A percentile compares a stretch with the other conserved stretches of the same genome.
phyloP scores from a whole-genome alignment of 75 land plant species.

The Selaginella tamariscina region DNA sequence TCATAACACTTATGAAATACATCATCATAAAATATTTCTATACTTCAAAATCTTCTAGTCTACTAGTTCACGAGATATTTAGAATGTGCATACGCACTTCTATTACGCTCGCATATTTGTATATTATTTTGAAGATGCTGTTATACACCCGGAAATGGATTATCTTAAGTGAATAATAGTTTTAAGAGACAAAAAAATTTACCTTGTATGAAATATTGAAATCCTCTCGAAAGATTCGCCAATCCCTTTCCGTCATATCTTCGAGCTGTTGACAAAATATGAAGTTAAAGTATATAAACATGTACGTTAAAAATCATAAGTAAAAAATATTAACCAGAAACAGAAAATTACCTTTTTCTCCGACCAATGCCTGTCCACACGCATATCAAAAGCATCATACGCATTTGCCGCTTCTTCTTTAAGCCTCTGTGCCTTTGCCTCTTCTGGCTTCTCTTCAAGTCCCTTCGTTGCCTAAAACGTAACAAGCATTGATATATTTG shows the following conservation, averaged over 20 bases:
- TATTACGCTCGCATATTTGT: too few species aligned
- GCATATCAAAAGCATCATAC: conserved; percentile 95
- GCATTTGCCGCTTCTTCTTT: conserved; percentile 76
- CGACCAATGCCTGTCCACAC: conserved; percentile 93
- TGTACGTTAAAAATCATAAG: not conserved
- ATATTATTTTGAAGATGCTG: too few species aligned
- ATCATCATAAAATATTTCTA: too few species aligned
- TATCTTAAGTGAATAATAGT: not conserved
- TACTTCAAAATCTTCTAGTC: too few species aligned
- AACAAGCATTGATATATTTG: too few species aligned
- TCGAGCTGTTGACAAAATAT: conserved; percentile 55
- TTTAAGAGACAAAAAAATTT: not conserved
- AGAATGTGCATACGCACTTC: too few species aligned
- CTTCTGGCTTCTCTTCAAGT: conserved; percentile 75
- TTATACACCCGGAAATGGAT: too few species aligned
- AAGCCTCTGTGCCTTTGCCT: conserved; percentile 60
- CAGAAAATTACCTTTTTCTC: conserved; percentile 49
- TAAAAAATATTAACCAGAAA: not conserved
- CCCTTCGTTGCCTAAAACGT: conserved; percentile 75
- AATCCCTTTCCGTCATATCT: conserved; percentile 97
- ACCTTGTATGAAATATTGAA: conserved; percentile 91
- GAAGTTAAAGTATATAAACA: too few species aligned
- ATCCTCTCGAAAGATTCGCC: conserved; percentile 96
- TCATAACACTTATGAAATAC: too few species aligned
- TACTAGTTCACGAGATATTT: too few species aligned